Evolutionary conservation across 805 yeast genomes (phyloP).

Genomic region (Candida rishiriensis): DNA sequence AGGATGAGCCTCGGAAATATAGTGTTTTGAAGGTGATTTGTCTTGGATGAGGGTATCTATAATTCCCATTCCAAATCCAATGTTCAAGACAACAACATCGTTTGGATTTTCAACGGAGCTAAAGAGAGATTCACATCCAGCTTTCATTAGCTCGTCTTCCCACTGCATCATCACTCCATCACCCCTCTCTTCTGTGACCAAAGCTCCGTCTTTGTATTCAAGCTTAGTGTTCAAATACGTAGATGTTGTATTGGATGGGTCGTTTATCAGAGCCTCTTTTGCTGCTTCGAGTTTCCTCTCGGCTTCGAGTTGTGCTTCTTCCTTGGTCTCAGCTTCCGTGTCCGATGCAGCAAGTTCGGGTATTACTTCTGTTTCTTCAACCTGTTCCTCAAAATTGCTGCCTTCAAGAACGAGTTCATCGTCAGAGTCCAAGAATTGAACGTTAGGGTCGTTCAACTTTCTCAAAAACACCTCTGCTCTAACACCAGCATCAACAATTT

Average conservation of each 20-base stretch:
- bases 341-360: slow-evolving; percentile 13
- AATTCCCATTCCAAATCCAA: slow-evolving; percentile 97
- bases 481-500: slow-evolving; percentile 79
- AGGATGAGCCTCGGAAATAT: slow-evolving; percentile 93
- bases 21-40: slow-evolving; percentile 60
- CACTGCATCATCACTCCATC: slow-evolving; percentile 99
- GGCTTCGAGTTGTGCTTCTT: neutral
- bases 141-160: slow-evolving; percentile 79
- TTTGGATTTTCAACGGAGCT: slow-evolving; percentile 34
- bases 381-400: slow-evolving; percentile 16
- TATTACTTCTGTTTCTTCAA: slow-evolving; percentile 8
- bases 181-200: slow-evolving; percentile 63
- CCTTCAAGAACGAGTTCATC: slow-evolving; percentile 15
- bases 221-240: slow-evolving; percentile 64
- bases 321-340: slow-evolving; percentile 5
- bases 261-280: slow-evolving; percentile 27
- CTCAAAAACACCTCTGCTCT: slow-evolving; percentile 81
- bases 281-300: slow-evolving; percentile 15
- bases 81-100: slow-evolving; percentile 59
- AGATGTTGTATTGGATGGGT: slow-evolving; percentile 61
- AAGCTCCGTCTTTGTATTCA: slow-evolving; percentile 61
- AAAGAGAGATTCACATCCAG: slow-evolving; percentile 75
- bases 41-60: slow-evolving; percentile 75
- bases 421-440: slow-evolving; percentile 54
- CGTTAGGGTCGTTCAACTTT: slow-evolving; percentile 56